Evolutionary conservation across 345 rosid genomes (phyloP).

Genomic region (Garcia nutans): DNA sequence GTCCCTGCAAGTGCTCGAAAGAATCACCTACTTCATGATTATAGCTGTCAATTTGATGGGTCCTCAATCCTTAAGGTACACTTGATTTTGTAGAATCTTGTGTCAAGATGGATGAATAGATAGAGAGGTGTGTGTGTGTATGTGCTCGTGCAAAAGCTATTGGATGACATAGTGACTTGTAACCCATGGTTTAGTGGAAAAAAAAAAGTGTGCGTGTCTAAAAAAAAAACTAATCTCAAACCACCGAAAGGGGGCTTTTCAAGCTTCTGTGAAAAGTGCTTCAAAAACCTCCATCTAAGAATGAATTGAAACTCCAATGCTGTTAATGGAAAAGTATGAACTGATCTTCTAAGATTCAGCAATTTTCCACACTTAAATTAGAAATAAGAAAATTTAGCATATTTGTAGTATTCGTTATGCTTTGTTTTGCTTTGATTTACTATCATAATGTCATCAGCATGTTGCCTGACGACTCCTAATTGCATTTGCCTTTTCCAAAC

Average conservation of each 20-base stretch:
- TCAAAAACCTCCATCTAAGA: too few species aligned
- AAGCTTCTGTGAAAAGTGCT: not conserved
- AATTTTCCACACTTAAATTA: not conserved
- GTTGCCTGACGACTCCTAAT: slow-evolving; percentile 4
- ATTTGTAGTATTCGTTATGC: not conserved
- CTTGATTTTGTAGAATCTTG: slow-evolving; percentile 11
- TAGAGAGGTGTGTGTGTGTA: not conserved
- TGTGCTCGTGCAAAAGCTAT: not conserved
- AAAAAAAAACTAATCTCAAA: too few species aligned
- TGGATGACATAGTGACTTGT: not conserved
- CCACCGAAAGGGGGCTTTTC: not conserved
- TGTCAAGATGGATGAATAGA: not conserved
- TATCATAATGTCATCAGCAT: not conserved
- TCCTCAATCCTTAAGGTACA: slow-evolving; percentile 41
- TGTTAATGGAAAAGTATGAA: not conserved
- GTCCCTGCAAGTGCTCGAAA: slow-evolving; percentile 25
- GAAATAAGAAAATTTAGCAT: not conserved
- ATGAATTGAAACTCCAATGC: not conserved
- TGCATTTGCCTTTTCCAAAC: slow-evolving; percentile 2
- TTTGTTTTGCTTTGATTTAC: not conserved
- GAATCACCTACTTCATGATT: slow-evolving; percentile 20
- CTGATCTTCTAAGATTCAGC: not conserved
- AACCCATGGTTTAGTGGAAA: not conserved
- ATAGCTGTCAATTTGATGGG: slow-evolving; percentile 41
- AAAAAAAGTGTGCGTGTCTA: not conserved